Conservation (phyloP, 192 early-diverging fungal genomes). For the Nowakowskiella sp. region DNA sequence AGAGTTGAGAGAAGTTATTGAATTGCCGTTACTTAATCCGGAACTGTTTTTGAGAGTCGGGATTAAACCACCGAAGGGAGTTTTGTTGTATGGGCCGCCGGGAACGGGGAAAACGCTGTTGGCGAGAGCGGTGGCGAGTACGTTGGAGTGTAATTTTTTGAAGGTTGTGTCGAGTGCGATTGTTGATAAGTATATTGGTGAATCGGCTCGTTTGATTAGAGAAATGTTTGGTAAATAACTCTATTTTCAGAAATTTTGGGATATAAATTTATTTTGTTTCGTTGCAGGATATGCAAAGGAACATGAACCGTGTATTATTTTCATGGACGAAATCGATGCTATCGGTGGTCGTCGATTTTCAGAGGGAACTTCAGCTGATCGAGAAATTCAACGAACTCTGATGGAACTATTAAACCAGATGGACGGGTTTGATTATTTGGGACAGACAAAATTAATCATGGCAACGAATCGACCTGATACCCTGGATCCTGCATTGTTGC, state of each 20-base stretch:
- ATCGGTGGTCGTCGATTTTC: conserved; percentile 98
- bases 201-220: conserved; percentile 90
- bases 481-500: conserved; percentile 92
- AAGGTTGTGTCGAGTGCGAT: conserved; percentile 98
- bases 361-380: conserved; percentile 98
- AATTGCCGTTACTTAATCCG: conserved; percentile 96
- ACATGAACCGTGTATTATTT: conserved; percentile 99
- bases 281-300: conserved; percentile 81
- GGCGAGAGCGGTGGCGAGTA: conserved; percentile 94
- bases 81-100: conserved; percentile 91
- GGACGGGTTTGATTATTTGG: conserved; percentile 99
- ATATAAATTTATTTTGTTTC: conserved; percentile 1
- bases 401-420: conserved; percentile 99
- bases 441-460: conserved; percentile 99
- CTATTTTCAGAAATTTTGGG: background rate
- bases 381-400: conserved; percentile 97
- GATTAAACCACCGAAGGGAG: conserved; percentile 97
- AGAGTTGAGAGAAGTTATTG: conserved; percentile 96
- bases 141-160: conserved; percentile 95
- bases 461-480: conserved; percentile 99
- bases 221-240: conserved; percentile 91
- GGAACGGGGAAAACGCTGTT: conserved; percentile 98
- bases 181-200: conserved; percentile 99
- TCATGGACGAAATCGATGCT: conserved; percentile 99
- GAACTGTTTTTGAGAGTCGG: conserved; percentile 97